Percentiles rank a stretch among this genome's conserved stretches.
Conservation (phyloP, 345 rosid species). For the Adansonia digitata region DNA sequence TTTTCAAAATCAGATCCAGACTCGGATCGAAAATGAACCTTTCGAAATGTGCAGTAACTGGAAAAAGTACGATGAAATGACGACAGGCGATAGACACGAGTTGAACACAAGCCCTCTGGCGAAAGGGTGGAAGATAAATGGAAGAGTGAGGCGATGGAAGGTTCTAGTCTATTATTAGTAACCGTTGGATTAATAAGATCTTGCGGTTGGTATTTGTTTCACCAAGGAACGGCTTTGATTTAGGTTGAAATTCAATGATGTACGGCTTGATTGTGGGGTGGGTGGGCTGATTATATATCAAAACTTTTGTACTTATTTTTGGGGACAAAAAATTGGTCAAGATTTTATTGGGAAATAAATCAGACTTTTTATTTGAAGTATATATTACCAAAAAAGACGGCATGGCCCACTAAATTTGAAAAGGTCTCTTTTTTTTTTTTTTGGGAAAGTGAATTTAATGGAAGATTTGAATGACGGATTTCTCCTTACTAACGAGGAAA, state of each 20-base stretch:
- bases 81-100: conserved; percentile 45
- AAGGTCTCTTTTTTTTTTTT: background rate
- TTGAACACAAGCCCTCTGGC: conserved; percentile 33
- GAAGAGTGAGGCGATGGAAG: conserved; percentile 24
- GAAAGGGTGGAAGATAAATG: conserved; percentile 16
- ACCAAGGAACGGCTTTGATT: conserved; percentile 23
- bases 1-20: too few species aligned
- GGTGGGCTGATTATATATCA: background rate
- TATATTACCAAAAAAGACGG: conserved; percentile 1
- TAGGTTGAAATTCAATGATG: background rate
- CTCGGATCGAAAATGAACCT: too few species aligned
- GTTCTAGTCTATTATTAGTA: conserved; percentile 35
- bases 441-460: background rate
- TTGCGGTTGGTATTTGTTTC: conserved; percentile 21
- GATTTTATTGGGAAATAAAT: background rate
- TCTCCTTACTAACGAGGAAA: background rate
- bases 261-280: conserved; percentile 18
- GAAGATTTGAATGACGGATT: conserved; percentile 2
- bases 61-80: too few species aligned
- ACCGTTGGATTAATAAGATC: conserved; percentile 43
- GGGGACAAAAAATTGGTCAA: background rate
- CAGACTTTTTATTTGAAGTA: background rate
- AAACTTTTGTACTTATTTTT: background rate
- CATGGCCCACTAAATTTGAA: conserved; percentile 18
- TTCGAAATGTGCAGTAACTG: too few species aligned